Evolutionary conservation across 345 rosid genomes (phyloP).

Genomic region (Eucalyptus tenuipes): DNA sequence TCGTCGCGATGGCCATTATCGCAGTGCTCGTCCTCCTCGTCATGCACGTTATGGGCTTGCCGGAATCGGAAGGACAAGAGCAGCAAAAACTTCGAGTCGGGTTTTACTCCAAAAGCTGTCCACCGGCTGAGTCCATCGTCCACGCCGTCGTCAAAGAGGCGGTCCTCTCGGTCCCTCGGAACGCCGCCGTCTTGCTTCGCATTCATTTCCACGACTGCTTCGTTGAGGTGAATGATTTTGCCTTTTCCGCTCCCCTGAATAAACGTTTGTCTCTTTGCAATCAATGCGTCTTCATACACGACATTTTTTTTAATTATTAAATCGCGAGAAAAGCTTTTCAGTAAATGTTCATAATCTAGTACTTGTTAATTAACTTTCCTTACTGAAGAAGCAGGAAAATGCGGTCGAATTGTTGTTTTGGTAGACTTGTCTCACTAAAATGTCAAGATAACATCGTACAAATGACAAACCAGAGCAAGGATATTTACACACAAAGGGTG

Average conservation of each 20-base stretch:
- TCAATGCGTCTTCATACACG: neutral
- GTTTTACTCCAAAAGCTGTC: slow-evolving; percentile 49
- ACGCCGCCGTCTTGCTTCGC: slow-evolving; percentile 45
- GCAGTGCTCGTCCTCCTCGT: neutral
- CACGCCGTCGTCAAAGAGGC: slow-evolving; percentile 27
- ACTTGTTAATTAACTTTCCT: neutral
- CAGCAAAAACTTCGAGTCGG: slow-evolving; percentile 29
- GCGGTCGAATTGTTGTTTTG: neutral
- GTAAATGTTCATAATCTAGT: neutral
- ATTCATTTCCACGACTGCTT: slow-evolving; percentile 86
- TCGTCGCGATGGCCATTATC: neutral
- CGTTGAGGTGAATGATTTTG: slow-evolving; percentile 24
- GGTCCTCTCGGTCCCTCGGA: slow-evolving; percentile 15
- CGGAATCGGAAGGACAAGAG: neutral
- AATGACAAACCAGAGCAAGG: neutral
- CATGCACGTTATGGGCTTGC: neutral
- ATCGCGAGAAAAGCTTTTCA: neutral
- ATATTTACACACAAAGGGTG: neutral
- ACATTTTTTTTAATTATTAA: neutral
- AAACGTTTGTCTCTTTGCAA: neutral
- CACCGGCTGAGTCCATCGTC: slow-evolving; percentile 53
- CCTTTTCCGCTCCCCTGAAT: neutral
- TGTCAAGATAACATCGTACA: neutral
- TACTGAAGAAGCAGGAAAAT: neutral
- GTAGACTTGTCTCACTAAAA: neutral